Percentiles rank a stretch among this genome's conserved stretches.
Evolutionary conservation across 2,329 filamentous ascomycete genomes (phyloP).

Genomic region (Pseudocercospora musae): DNA sequence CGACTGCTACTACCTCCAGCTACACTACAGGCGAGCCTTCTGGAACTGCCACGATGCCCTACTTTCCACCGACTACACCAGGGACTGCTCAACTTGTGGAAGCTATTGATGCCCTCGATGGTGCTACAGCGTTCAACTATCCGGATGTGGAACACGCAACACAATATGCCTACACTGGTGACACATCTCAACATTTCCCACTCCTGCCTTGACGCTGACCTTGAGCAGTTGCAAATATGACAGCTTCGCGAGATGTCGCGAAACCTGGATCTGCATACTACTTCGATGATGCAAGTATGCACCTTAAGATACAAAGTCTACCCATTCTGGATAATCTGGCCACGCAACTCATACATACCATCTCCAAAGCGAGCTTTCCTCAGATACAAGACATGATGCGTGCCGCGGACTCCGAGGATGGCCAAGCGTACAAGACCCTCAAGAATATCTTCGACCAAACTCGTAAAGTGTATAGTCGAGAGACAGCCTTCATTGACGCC

Average conservation of each 20-base stretch:
- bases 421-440: conserved; percentile 60
- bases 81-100: conserved; percentile 6
- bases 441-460: conserved; percentile 62
- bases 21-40: conserved; percentile 15
- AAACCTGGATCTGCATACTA: conserved; percentile 26
- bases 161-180: conserved; percentile 18
- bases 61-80: conserved; percentile 17
- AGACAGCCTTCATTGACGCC: conserved; percentile 50
- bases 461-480: conserved; percentile 58
- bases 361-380: conserved; percentile 55
- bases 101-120: conserved; percentile 11
- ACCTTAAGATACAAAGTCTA: conserved; percentile 57
- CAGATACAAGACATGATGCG: conserved; percentile 58
- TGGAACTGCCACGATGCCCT: conserved; percentile 19
- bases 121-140: conserved; percentile 10
- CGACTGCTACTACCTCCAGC: conserved; percentile 10
- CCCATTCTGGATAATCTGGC: conserved; percentile 61
- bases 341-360: conserved; percentile 56
- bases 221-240: conserved; percentile 6
- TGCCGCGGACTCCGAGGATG: conserved; percentile 36
- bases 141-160: conserved; percentile 9
- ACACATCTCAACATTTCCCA: background rate
- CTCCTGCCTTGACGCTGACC: background rate
- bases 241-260: conserved; percentile 11
- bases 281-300: conserved; percentile 42